Base-by-base conservation (phyloP, 2,329 filamentous ascomycete genomes). In the Fusarium decemcellulare region DNA sequence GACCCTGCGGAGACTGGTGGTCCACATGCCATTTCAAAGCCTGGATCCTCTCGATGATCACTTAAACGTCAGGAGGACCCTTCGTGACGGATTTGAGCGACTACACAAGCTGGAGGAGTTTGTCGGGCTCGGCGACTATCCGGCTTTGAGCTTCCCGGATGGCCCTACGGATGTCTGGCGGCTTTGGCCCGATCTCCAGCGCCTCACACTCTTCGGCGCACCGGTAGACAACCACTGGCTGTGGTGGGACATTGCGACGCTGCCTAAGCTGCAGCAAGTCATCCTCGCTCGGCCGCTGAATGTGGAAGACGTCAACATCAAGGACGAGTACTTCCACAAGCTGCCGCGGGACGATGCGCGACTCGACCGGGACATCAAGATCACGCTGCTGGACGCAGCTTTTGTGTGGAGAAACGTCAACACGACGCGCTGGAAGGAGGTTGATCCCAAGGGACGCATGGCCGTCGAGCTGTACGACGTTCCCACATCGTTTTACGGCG, bases 81-180 rank as follows among this genome's bases (percentile, higher is more conserved):
- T 87, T 8, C 79, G 80, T 11, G 78, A 82, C n/a, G 85, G 83
- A 0, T 85, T 87, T 59, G 72, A 77, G 67, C 72, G 78, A 47
- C 79, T 87, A 0, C 74, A 78, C 40, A 74, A 68, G 34, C 76
- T 87, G 9, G 82, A 87, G 60, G 83, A 86, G 67, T 84, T 87
- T 59, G 81, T 82, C 43, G 84, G 81, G 69, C 76, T 85, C 18
- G 79, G 78, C 8, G 83, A 86, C 52, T 85, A 86, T 64, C 79
- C 85, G 6, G 78, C 76, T n/a, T 70, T 86, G 59, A 76, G 76
- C 50, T 64, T 79, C 30, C 63, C 73, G 2, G 74, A 79, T 34
- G 75, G 76, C 27, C 68, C 77, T 16, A 77, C 77, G 10, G 78
- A 81, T 53, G 70, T 84, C 5, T 86, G 84, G 84, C 75, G 75